Base-by-base conservation (phyloP, 2,329 filamentous ascomycete species). In the Trichophyton benhamiae region DNA sequence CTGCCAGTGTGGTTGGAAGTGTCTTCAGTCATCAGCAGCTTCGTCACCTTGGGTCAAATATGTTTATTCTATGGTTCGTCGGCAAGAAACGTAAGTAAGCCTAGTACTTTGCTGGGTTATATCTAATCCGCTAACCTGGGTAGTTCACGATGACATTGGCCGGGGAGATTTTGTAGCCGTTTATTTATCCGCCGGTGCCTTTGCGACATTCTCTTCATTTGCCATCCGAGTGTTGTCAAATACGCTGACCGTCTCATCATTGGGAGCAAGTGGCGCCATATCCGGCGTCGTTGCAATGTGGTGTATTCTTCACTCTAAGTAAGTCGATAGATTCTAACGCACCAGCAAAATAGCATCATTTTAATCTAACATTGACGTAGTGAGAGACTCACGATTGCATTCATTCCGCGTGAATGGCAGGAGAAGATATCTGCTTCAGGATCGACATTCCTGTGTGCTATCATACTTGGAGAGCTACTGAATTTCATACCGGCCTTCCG, bases 1-100 rank as follows among this genome's bases (percentile, higher is more conserved):
- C 81, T 7, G 62, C 79, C 6, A 79, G 79, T 63, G 72, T 82
- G 60, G 64, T 86, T 3, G 78, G 80, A 17, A 81, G 79, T 66
- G 71, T 78, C 9, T 84, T 85, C 71, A 81, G 79, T 61, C 83
- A 86, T 70, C 78, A 84, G 57, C 73, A 75, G 6, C 68, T 79
- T 60, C 69, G 69, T 53, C 83, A 86, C 69, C 67, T 83, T 3
- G 70, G 75, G 20, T 70, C 71, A 11, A 86, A 86, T 67, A 80
- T 83, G 75, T 66, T 79, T 58, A 73, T 78, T 30, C 68, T 86
- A 33, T 79, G 76, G 71, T 72, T 83, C 61, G 77, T 84, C 61
- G 83, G 82, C 1, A 77, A 78, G 41, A 72, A 74, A 62, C 71
- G 77, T 78, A 70, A 70, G 77, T 78, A 70, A 70, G 72, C 68